Percentiles rank a stretch among this genome's conserved stretches.
These are phyloP conservation scores for Pseudozyma thailandica DNA, from an alignment of 1,284 basidiomycete genomes.

Conservation along the genomic window DNA sequence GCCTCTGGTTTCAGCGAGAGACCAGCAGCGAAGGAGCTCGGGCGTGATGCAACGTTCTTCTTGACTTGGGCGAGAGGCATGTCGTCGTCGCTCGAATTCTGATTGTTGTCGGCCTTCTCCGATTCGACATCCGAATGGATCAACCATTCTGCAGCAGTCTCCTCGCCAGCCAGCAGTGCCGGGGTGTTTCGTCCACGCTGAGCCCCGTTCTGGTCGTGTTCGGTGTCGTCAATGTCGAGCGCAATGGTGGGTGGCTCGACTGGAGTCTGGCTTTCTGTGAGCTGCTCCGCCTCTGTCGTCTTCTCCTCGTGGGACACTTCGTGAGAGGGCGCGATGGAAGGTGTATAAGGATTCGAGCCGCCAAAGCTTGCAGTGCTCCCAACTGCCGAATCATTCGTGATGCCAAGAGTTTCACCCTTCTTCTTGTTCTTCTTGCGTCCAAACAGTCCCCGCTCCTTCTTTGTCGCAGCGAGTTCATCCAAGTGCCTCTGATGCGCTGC, in stretches of 20 bases:
- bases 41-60: slow-evolving; percentile 44
- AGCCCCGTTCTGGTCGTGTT: slow-evolving; percentile 1
- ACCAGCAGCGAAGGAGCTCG: slow-evolving; percentile 36
- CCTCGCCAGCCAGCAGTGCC: slow-evolving; percentile 25
- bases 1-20: slow-evolving; percentile 13
- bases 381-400: slow-evolving; percentile 15
- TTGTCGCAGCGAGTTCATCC: slow-evolving; percentile 25
- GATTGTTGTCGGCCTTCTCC: slow-evolving; percentile 12
- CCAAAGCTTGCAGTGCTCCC: slow-evolving; percentile 28
- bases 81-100: slow-evolving; percentile 52
- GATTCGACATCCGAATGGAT: slow-evolving; percentile 36
- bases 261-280: slow-evolving; percentile 24
- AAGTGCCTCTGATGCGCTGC: slow-evolving; percentile 15
- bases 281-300: slow-evolving; percentile 3
- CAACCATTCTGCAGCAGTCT: slow-evolving; percentile 50
- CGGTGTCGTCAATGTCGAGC: slow-evolving; percentile 28
- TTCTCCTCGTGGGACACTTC: slow-evolving; percentile 7
- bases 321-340: slow-evolving; percentile 6
- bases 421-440: slow-evolving; percentile 40
- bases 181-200: slow-evolving; percentile 17
- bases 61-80: slow-evolving; percentile 55
- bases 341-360: slow-evolving; percentile 12
- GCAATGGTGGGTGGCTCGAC: slow-evolving; percentile 45
- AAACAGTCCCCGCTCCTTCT: slow-evolving; percentile 37
- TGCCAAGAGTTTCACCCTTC: slow-evolving; percentile 11